These are phyloP conservation scores for Cyberlindnera euphorbiae DNA, from an alignment of 805 yeast genomes.

Conservation along the genomic window DNA sequence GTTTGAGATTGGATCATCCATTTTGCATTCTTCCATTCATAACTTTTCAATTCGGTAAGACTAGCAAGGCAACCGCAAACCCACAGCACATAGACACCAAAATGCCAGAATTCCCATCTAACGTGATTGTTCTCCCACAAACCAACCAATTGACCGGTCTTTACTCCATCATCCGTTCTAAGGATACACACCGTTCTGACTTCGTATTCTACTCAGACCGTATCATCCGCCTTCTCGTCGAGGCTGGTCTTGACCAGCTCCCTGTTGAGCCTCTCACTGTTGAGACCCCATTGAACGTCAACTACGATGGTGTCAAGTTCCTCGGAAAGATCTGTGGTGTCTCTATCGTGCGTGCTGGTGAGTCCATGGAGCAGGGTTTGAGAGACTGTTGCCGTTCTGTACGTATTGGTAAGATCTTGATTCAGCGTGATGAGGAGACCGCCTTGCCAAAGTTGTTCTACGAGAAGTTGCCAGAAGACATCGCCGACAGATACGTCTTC, in stretches of 20 bases:
- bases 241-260: conserved; percentile 89
- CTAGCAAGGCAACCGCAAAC: too few relatives aligned
- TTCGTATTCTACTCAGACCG: conserved; percentile 94
- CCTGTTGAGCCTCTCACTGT: conserved; percentile 75
- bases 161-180: conserved; percentile 86
- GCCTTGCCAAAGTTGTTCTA: conserved; percentile 88
- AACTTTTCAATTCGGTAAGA: too few relatives aligned
- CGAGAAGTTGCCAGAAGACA: conserved; percentile 92
- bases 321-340: conserved; percentile 96
- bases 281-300: conserved; percentile 70
- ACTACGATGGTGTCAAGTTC: conserved; percentile 73
- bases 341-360: conserved; percentile 97
- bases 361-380: conserved; percentile 97
- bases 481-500: conserved; percentile 81
- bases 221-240: conserved; percentile 88
- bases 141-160: conserved; percentile 86
- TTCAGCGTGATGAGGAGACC: conserved; percentile 98
- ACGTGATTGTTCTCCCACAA: conserved; percentile 73
- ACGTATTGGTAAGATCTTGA: conserved; percentile 91
- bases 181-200: conserved; percentile 77
- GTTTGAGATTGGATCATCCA: too few relatives aligned
- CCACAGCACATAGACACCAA: too few relatives aligned
- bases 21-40: too few relatives aligned
- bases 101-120: conserved; percentile 28
- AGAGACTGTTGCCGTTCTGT: conserved; percentile 97